Conservation (phyloP, 768 basidiomycete genomes). For the Russula sp. region DNA sequence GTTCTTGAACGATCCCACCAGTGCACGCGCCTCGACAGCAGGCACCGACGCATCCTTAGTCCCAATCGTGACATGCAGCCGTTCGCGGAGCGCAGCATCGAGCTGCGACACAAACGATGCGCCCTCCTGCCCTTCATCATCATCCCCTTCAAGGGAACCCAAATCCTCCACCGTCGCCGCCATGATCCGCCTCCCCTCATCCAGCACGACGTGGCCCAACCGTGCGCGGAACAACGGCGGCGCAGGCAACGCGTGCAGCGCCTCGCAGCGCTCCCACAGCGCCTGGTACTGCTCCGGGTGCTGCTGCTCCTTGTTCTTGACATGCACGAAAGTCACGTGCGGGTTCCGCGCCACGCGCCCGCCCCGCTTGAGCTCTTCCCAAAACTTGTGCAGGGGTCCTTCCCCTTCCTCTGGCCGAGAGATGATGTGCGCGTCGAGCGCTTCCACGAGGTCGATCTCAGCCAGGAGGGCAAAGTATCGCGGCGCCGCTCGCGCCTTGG, state of each 20-base stretch:
- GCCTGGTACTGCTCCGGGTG: conserved; percentile 26
- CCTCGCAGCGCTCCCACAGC: conserved; percentile 48
- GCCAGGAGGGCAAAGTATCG: conserved; percentile 78
- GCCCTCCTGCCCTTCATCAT: conserved; percentile 32
- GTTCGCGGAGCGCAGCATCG: conserved; percentile 37
- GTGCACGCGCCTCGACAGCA: conserved; percentile 60
- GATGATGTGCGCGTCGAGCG: conserved; percentile 45
- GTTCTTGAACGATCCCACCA: conserved; percentile 52
- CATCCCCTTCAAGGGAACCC: conserved; percentile 25
- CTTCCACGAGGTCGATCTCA: conserved; percentile 53
- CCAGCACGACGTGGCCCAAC: conserved; percentile 62
- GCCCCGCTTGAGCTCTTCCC: conserved; percentile 37
- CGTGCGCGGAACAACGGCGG: conserved; percentile 55
- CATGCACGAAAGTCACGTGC: conserved; percentile 85
- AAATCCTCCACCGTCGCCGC: conserved; percentile 65
- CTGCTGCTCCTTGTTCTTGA: conserved; percentile 30
- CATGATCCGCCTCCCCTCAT: conserved; percentile 73
- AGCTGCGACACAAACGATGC: conserved; percentile 42
- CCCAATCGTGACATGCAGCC: conserved; percentile 86
- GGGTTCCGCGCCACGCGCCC: conserved; percentile 52
- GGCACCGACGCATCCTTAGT: conserved; percentile 44
- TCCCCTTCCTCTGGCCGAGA: conserved; percentile 27
- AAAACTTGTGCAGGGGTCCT: conserved; percentile 35
- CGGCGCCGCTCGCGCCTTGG: conserved; percentile 28
- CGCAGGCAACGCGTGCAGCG: conserved; percentile 30